Evolutionary conservation across 179 eudicot species (phyloP), one percentile per base, ranked within the genome.

Genomic region (Silene coronaria): DNA sequence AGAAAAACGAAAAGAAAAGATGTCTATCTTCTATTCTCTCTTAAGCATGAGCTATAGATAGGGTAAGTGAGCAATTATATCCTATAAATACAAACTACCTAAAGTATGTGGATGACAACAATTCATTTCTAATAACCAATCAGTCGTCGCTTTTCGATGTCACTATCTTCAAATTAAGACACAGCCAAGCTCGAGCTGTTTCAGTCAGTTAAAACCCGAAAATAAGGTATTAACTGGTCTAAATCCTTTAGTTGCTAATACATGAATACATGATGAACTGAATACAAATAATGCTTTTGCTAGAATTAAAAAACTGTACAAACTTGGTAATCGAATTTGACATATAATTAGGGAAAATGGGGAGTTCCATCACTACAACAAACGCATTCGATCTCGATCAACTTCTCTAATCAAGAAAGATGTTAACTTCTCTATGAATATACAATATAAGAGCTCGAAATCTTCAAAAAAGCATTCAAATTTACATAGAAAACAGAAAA

Each of bases 331-430:
- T 6, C 12, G 6, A 36, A 19, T 67, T 36, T 9, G 26, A 19
- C 53, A 11, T n/a, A 34, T 48, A 70, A 70, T 6, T 14, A 70
- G 14, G 22, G 61, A 48, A 26, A 23, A 0, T 9, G 38, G 48
- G 59, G 58, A 48, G 51, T 24, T 70, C n/a, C n/a, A 48, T 70
- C 38, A 48, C 73, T 16, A 46, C 12, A 70, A 10, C 61, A 16
- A 26, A 48, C 61, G 6, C 53, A 70, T 70, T 70, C 30, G 12
- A 13, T 27, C 12, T 70, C 21, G 22, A 70, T 70, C 61, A 70
- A 2, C 22, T 51, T 23, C 59, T 27, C 8, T 32, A 67, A 67
- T 16, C 21, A 17, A 67, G 19, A 51, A 51, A 51, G 16, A 17
- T 19, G 3, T 48, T 4, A 16, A 13, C 21, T 53, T 53, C 3